phyloP scores from a whole-genome alignment of 306 rosid species.

The Bauhinia variegata region DNA sequence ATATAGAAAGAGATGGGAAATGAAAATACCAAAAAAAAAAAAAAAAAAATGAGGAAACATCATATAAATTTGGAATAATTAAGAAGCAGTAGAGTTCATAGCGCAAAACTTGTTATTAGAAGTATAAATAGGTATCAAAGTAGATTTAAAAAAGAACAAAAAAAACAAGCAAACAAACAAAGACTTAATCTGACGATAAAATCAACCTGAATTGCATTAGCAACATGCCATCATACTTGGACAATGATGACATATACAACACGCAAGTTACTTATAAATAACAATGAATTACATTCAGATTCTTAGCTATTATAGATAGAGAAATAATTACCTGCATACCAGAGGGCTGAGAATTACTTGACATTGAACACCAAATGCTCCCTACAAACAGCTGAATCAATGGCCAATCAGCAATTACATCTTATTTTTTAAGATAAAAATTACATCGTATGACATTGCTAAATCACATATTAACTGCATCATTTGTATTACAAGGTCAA shows the following conservation, averaged over 20 bases:
- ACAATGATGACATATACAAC: not conserved
- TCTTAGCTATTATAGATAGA: slow-evolving; percentile 9
- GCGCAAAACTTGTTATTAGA: not conserved
- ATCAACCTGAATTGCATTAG: not conserved
- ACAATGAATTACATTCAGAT: not conserved
- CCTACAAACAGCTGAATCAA: slow-evolving; percentile 36
- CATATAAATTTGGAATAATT: not conserved
- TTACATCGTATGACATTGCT: not conserved
- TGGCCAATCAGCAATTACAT: not conserved
- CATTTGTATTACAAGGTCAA: not conserved
- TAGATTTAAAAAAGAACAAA: slow-evolving; percentile 10
- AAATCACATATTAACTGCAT: not conserved
- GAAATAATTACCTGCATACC: slow-evolving; percentile 65
- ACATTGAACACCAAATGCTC: slow-evolving; percentile 60
- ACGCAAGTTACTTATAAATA: slow-evolving; percentile 4
- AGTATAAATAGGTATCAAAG: not conserved
- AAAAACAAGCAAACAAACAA: too few species aligned
- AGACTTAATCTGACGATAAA: slow-evolving; percentile 9
- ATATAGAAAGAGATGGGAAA: not conserved
- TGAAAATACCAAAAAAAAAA: too few species aligned
- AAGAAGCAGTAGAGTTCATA: not conserved
- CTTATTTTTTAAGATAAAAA: too few species aligned
- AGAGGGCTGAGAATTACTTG: slow-evolving; percentile 72
- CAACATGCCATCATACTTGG: slow-evolving; percentile 7
- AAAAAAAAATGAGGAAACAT: not conserved